These are phyloP conservation scores for Talaromyces funiculosus DNA, from an alignment of 2,329 filamentous ascomycete species.

Conservation along the genomic window DNA sequence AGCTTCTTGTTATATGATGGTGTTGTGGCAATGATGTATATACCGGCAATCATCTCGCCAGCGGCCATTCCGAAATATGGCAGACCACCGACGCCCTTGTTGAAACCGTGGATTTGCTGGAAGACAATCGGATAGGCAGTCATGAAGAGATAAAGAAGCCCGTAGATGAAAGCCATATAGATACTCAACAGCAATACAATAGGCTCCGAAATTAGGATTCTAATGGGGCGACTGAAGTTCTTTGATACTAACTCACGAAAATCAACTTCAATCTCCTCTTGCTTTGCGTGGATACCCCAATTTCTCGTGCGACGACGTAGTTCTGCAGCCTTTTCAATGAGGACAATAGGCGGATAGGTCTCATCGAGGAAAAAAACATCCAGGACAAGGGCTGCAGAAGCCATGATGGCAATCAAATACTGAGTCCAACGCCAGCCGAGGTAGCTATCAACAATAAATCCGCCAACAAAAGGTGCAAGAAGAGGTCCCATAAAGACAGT, in stretches of 20 bases:
- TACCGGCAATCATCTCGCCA: slow-evolving; percentile 23
- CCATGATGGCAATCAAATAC: slow-evolving; percentile 53
- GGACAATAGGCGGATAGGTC: slow-evolving; percentile 54
- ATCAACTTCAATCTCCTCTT: slow-evolving; percentile 51
- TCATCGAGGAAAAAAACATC: slow-evolving; percentile 52
- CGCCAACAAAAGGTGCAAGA: slow-evolving; percentile 51
- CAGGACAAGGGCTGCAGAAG: slow-evolving; percentile 45
- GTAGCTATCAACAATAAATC: slow-evolving; percentile 47
- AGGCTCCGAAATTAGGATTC: slow-evolving; percentile 40
- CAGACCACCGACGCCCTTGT: slow-evolving; percentile 37
- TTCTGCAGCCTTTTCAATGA: slow-evolving; percentile 52
- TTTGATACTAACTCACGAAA: slow-evolving; percentile 46
- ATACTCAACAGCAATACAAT: slow-evolving; percentile 40
- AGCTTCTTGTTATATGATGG: slow-evolving; percentile 35
- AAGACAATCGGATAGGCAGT: slow-evolving; percentile 45
- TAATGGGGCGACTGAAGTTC: slow-evolving; percentile 47
- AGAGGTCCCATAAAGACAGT: slow-evolving; percentile 51
- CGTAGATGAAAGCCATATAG: slow-evolving; percentile 35
- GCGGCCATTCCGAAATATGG: slow-evolving; percentile 35
- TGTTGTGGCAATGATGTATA: slow-evolving; percentile 35
- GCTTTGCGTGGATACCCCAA: slow-evolving; percentile 58
- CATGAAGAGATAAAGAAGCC: slow-evolving; percentile 34
- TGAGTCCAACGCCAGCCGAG: slow-evolving; percentile 54
- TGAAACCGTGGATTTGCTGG: slow-evolving; percentile 33
- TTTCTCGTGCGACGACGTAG: slow-evolving; percentile 52